Conservation (phyloP, 371 early-diverging fungal genomes). For the Syncephalis plumigaleata region DNA sequence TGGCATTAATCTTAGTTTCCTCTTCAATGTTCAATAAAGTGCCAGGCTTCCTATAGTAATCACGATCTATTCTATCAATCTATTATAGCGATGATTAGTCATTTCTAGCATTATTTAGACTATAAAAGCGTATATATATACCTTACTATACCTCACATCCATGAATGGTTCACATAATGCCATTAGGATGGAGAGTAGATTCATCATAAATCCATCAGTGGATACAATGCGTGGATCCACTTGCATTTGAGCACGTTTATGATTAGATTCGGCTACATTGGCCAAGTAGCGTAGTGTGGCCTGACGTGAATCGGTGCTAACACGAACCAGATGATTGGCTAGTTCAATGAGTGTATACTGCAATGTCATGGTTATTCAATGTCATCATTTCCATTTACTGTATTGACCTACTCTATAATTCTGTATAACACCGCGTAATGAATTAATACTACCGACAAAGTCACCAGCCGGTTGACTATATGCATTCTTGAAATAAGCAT, state of each 20-base stretch:
- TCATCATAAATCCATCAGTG: slow-evolving; percentile 77
- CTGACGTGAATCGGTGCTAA: slow-evolving; percentile 35
- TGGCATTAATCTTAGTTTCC: slow-evolving; percentile 65
- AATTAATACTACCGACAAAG: no score
- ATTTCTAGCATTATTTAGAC: no score
- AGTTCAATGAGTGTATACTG: slow-evolving; percentile 43
- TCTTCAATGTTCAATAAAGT: slow-evolving; percentile 35
- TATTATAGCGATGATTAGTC: slow-evolving; percentile 7
- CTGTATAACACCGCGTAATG: no score
- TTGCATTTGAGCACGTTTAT: slow-evolving; percentile 68
- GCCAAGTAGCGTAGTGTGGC: slow-evolving; percentile 41
- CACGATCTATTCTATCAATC: slow-evolving; percentile 49
- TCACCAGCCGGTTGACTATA: no score
- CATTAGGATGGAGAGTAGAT: slow-evolving; percentile 44
- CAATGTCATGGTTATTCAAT: slow-evolving; percentile 3
- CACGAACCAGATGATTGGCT: slow-evolving; percentile 51
- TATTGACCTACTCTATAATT: no score
- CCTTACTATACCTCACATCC: slow-evolving; percentile 48
- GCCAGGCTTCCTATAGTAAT: slow-evolving; percentile 33
- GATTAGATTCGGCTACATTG: slow-evolving; percentile 40
- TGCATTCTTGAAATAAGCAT: no score
- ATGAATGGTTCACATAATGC: slow-evolving; percentile 70
- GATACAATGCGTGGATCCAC: slow-evolving; percentile 57
- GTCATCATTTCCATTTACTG: background rate
- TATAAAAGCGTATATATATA: slow-evolving; percentile 7